Evolutionary conservation across 768 basidiomycete species (phyloP).

Genomic region (Lyophyllum semitale): DNA sequence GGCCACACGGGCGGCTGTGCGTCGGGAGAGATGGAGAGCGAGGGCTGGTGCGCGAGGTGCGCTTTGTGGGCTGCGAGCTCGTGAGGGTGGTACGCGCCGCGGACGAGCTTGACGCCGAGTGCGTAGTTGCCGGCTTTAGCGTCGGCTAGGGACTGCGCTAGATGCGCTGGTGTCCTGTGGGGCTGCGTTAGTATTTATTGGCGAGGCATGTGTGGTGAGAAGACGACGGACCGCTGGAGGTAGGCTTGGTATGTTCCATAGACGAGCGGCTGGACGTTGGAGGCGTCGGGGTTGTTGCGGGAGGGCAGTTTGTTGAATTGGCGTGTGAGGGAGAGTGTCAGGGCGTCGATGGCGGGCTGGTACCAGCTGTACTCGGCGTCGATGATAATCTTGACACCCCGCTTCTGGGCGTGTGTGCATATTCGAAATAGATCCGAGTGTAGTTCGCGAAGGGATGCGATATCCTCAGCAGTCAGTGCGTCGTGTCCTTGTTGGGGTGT

Average conservation of each 20-base stretch:
- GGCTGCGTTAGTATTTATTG: background rate
- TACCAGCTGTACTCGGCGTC: slow-evolving; percentile 87
- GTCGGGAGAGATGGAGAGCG: slow-evolving; percentile 59
- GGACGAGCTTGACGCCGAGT: slow-evolving; percentile 89
- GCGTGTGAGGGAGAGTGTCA: slow-evolving; percentile 72
- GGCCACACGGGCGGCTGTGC: slow-evolving; percentile 66
- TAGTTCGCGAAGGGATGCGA: slow-evolving; percentile 60
- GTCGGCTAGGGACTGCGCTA: slow-evolving; percentile 63
- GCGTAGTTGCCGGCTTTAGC: slow-evolving; percentile 69
- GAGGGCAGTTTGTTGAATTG: slow-evolving; percentile 64
- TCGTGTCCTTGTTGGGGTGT: background rate
- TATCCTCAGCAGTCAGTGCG: slow-evolving; percentile 53
- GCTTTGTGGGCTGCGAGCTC: slow-evolving; percentile 56
- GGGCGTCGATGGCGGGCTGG: slow-evolving; percentile 84
- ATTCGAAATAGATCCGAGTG: slow-evolving; percentile 64
- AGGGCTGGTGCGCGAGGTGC: slow-evolving; percentile 18
- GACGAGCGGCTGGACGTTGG: slow-evolving; percentile 57
- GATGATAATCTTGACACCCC: slow-evolving; percentile 70
- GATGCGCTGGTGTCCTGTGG: slow-evolving; percentile 65
- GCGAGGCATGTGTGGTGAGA: background rate
- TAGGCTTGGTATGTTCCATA: slow-evolving; percentile 93
- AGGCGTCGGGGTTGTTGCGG: slow-evolving; percentile 9
- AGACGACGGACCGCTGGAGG: slow-evolving; percentile 58
- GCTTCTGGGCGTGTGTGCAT: slow-evolving; percentile 59
- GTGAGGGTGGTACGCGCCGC: slow-evolving; percentile 87